Percentiles rank a stretch among this genome's conserved stretches.
Evolutionary conservation across 2,329 filamentous ascomycete species (phyloP).

Genomic region (Colletotrichum lindemuthianum): DNA sequence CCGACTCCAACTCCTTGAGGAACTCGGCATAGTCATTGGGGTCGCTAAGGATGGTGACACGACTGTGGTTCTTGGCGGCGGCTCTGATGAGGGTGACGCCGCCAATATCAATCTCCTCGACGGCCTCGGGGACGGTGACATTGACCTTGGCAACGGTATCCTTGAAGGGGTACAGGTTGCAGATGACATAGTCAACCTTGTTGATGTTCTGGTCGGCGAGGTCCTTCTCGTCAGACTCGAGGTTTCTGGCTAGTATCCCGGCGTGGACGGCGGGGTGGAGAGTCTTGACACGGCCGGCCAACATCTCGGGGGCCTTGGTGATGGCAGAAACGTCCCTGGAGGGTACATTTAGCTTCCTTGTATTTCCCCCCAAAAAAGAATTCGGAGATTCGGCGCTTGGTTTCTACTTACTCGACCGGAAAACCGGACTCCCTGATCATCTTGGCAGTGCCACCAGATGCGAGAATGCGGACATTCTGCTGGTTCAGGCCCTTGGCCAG

Average conservation of each 20-base stretch:
- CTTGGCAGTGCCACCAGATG: slow-evolving; percentile 93
- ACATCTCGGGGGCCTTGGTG: slow-evolving; percentile 96
- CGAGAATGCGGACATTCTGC: slow-evolving; percentile 90
- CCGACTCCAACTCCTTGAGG: slow-evolving; percentile 86
- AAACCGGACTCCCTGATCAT: slow-evolving; percentile 98
- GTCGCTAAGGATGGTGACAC: slow-evolving; percentile 96
- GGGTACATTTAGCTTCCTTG: not conserved
- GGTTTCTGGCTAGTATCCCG: slow-evolving; percentile 91
- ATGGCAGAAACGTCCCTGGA: slow-evolving; percentile 94
- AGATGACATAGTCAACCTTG: slow-evolving; percentile 96
- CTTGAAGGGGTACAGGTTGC: slow-evolving; percentile 99
- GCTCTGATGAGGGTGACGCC: slow-evolving; percentile 96
- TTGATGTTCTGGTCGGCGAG: slow-evolving; percentile 93
- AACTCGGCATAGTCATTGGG: slow-evolving; percentile 94
- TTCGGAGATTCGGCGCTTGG: not conserved
- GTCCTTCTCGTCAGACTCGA: slow-evolving; percentile 96
- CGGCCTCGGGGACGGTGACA: slow-evolving; percentile 94
- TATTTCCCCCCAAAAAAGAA: not conserved
- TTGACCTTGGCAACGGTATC: slow-evolving; percentile 97
- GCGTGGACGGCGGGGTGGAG: slow-evolving; percentile 93
- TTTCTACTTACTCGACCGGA: slow-evolving; percentile 81
- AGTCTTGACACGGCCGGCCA: slow-evolving; percentile 86
- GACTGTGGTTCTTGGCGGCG: slow-evolving; percentile 96
- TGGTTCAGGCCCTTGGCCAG: slow-evolving; percentile 89
- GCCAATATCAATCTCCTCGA: slow-evolving; percentile 98